These are phyloP conservation scores for Lepiota brunneoincarnata DNA, from an alignment of 768 basidiomycete genomes.

Conservation along the genomic window DNA sequence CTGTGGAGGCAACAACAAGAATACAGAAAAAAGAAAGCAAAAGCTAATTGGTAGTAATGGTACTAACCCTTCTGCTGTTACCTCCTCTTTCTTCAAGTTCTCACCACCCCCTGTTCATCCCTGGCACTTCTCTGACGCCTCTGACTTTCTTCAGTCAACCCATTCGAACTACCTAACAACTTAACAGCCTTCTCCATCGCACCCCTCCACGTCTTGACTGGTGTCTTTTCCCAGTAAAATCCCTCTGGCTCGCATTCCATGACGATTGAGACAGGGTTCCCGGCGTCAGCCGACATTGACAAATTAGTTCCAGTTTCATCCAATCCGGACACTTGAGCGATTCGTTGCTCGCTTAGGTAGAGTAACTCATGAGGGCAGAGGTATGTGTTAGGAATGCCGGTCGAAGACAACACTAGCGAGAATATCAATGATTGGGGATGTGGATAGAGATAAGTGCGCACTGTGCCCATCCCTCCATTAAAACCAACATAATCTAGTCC, in stretches of 20 bases:
- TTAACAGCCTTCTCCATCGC: constrained; percentile 51
- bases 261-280: constrained; percentile 26
- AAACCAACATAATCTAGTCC: constrained; percentile 80
- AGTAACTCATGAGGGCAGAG: constrained; percentile 39
- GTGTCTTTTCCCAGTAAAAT: constrained; percentile 79
- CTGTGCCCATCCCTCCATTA: constrained; percentile 72
- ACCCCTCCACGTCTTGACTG: constrained; percentile 62
- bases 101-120: no score
- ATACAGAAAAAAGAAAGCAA: no score
- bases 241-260: constrained; percentile 62
- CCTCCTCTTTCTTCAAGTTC: no score
- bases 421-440: background rate
- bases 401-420: constrained; percentile 69
- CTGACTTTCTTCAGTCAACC: background rate
- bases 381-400: constrained; percentile 52
- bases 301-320: constrained; percentile 44
- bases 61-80: no score
- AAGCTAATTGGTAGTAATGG: no score
- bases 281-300: constrained; percentile 4
- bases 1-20: no score
- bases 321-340: constrained; percentile 47
- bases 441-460: constrained; percentile 29
- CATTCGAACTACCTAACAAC: background rate
- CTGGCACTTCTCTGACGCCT: background rate
- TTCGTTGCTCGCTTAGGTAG: constrained; percentile 27